These are phyloP conservation scores for Cladosporium sp. DNA, from an alignment of 2,329 filamentous ascomycete genomes.

Conservation along the genomic window DNA sequence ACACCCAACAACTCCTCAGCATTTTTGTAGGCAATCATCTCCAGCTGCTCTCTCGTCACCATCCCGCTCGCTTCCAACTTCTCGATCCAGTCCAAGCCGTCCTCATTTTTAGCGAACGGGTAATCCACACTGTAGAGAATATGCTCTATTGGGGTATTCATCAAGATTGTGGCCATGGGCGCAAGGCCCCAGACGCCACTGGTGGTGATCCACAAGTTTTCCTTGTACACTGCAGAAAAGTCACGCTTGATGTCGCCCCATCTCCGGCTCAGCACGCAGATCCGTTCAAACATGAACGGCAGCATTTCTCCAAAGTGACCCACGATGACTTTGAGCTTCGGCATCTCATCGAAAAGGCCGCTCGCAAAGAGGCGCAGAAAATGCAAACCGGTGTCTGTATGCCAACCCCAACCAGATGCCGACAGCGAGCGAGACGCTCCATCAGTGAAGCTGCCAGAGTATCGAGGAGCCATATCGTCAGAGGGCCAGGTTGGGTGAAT, in stretches of 20 bases:
- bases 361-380: constrained; percentile 54
- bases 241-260: constrained; percentile 41
- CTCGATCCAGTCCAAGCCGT: constrained; percentile 53
- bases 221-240: constrained; percentile 46
- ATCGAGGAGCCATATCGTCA: constrained; percentile 40
- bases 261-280: constrained; percentile 35
- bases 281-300: constrained; percentile 58
- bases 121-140: constrained; percentile 63
- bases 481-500: constrained; percentile 53
- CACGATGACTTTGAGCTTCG: constrained; percentile 57
- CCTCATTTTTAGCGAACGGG: constrained; percentile 56
- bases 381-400: constrained; percentile 53
- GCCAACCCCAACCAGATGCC: constrained; percentile 54
- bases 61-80: constrained; percentile 55
- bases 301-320: constrained; percentile 62
- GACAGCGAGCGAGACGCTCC: constrained; percentile 40
- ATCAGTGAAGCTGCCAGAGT: constrained; percentile 40
- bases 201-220: constrained; percentile 63
- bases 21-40: constrained; percentile 54
- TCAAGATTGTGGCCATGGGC: constrained; percentile 49
- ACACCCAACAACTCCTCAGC: constrained; percentile 51
- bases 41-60: constrained; percentile 53
- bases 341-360: constrained; percentile 59
- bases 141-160: constrained; percentile 46
- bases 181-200: constrained; percentile 57